phyloP scores from a whole-genome alignment of 2,329 filamentous ascomycete genomes.

The Reticulascus tulasneorum region DNA sequence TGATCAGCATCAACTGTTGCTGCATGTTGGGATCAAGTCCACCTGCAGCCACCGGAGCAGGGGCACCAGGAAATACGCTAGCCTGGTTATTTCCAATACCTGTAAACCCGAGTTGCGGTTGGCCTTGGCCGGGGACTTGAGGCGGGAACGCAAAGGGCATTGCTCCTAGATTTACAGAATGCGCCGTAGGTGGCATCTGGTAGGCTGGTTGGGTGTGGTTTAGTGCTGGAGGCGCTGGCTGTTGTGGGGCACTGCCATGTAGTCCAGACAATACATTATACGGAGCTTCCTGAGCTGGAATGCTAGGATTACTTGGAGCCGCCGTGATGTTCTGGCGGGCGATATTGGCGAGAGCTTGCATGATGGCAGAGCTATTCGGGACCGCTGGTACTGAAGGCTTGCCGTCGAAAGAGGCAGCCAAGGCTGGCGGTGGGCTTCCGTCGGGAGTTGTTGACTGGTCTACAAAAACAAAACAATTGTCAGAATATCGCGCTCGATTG shows the following conservation, averaged over 20 bases:
- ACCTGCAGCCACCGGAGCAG: slow-evolving; percentile 22
- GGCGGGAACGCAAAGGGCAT: slow-evolving; percentile 34
- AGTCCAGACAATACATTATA: not conserved
- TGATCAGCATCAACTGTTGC: slow-evolving; percentile 70
- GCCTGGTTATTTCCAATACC: too few relatives aligned
- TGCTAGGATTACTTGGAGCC: slow-evolving; percentile 30
- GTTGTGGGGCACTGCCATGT: slow-evolving; percentile 18
- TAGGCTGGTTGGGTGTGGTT: not conserved
- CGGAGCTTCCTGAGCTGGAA: slow-evolving; percentile 26
- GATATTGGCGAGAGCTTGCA: slow-evolving; percentile 77
- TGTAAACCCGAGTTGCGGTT: slow-evolving; percentile 13
- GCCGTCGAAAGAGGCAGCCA: slow-evolving; percentile 34
- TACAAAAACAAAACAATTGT: slow-evolving; percentile 24
- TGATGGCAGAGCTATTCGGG: slow-evolving; percentile 54
- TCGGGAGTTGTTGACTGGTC: slow-evolving; percentile 69
- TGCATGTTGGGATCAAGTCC: slow-evolving; percentile 55
- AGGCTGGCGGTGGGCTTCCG: slow-evolving; percentile 52
- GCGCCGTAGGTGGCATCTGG: slow-evolving; percentile 30
- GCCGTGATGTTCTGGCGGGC: slow-evolving; percentile 65
- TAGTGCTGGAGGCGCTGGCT: slow-evolving; percentile 24
- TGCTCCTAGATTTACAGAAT: slow-evolving; percentile 57
- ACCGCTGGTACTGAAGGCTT: slow-evolving; percentile 18
- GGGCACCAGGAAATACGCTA: slow-evolving; percentile 29
- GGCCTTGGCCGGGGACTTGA: slow-evolving; percentile 27
- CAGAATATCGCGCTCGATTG: not conserved